phyloP scores from a whole-genome alignment of 345 rosid species.

The Hibiscus tridactylites region DNA sequence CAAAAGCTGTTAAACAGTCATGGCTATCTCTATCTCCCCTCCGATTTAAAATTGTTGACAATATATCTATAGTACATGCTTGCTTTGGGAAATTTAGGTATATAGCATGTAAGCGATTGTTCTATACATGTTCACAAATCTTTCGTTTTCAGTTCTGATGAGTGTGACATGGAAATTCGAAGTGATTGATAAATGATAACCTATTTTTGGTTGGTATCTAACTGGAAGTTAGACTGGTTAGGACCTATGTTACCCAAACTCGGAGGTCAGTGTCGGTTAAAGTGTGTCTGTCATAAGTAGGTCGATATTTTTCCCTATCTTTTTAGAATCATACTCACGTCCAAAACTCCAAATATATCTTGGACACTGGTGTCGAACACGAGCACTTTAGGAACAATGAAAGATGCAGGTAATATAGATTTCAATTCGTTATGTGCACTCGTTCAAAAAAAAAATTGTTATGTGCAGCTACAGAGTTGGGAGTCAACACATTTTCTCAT shows the following conservation, averaged over 20 bases:
- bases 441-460: too few species aligned
- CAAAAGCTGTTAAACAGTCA: too few species aligned
- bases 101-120: background rate
- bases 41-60: too few species aligned
- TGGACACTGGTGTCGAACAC: too few species aligned
- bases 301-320: background rate
- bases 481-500: background rate
- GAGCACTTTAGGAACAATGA: too few species aligned
- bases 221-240: background rate
- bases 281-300: background rate
- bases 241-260: background rate
- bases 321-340: background rate
- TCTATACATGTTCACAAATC: background rate
- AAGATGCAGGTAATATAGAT: background rate
- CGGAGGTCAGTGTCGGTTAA: background rate
- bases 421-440: too few species aligned
- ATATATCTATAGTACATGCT: background rate
- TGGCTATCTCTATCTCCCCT: too few species aligned
- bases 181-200: background rate
- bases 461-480: background rate
- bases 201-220: background rate
- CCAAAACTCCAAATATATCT: too few species aligned
- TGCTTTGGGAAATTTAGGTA: background rate
- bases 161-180: background rate
- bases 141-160: background rate